phyloP scores from a whole-genome alignment of 129 eudicot species.

The Lactuca saligna region DNA sequence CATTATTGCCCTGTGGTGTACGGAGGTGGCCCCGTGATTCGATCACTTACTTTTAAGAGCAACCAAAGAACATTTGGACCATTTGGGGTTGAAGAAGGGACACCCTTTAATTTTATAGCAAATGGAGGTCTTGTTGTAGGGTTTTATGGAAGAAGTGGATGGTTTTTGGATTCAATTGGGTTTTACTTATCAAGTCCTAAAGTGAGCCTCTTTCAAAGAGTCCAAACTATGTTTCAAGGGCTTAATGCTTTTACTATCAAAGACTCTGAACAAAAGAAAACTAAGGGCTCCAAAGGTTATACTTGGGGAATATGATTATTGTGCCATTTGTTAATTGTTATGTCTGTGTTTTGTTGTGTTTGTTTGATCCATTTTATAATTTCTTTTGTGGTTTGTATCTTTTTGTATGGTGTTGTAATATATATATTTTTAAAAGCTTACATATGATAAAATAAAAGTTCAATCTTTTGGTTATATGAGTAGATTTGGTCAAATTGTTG shows the following conservation, averaged over 20 bases:
- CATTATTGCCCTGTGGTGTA: conserved; percentile 56
- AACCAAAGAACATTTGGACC: conserved; percentile 67
- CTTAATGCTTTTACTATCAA: conserved; percentile 2
- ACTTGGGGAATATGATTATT: conserved; percentile 12
- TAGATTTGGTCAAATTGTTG: background rate
- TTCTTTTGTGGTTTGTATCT: background rate
- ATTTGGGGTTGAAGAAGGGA: conserved; percentile 71
- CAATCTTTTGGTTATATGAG: background rate
- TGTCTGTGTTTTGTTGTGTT: background rate
- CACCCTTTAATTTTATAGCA: conserved; percentile 49
- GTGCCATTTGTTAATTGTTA: too few species aligned
- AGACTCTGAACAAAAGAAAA: conserved; percentile 8
- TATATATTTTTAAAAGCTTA: background rate
- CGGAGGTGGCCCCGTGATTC: conserved; percentile 60
- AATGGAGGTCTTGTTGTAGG: conserved; percentile 62
- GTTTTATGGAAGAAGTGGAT: conserved; percentile 70
- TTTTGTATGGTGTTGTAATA: background rate
- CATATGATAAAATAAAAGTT: background rate
- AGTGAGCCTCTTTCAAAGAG: conserved; percentile 23
- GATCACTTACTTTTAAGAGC: conserved; percentile 59
- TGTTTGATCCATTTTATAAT: background rate
- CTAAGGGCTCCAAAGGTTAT: conserved; percentile 18
- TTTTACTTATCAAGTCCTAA: conserved; percentile 38
- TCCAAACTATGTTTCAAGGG: conserved; percentile 40
- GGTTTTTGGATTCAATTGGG: conserved; percentile 74